Evolutionary conservation across 2,329 filamentous ascomycete species (phyloP).

Genomic region (Talaromyces funiculosus): DNA sequence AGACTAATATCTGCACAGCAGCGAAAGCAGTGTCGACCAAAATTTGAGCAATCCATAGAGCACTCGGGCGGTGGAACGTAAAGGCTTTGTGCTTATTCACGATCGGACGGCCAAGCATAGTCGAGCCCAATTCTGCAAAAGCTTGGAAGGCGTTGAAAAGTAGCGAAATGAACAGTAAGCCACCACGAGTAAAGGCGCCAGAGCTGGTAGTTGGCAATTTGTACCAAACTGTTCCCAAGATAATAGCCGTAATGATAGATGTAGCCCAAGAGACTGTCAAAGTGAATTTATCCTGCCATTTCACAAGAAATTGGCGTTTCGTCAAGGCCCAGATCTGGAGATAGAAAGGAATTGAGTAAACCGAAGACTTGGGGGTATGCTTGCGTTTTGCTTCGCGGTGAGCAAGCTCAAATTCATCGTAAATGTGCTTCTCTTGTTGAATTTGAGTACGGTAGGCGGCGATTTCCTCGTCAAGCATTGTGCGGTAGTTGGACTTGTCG

Average conservation of each 20-base stretch:
- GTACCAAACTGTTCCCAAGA: slow-evolving; percentile 74
- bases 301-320: slow-evolving; percentile 77
- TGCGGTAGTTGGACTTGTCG: slow-evolving; percentile 56
- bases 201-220: slow-evolving; percentile 58
- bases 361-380: slow-evolving; percentile 63
- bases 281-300: slow-evolving; percentile 79
- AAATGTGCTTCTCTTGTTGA: slow-evolving; percentile 58
- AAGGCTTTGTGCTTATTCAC: slow-evolving; percentile 81
- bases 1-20: slow-evolving; percentile 63
- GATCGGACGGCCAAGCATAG: slow-evolving; percentile 70
- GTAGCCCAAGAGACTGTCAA: slow-evolving; percentile 67
- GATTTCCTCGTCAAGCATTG: slow-evolving; percentile 61
- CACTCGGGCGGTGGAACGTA: slow-evolving; percentile 75
- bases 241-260: slow-evolving; percentile 67
- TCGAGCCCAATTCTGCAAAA: slow-evolving; percentile 68
- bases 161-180: slow-evolving; percentile 72
- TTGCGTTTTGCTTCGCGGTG: slow-evolving; percentile 57
- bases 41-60: slow-evolving; percentile 78
- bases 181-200: slow-evolving; percentile 74
- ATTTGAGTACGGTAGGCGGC: slow-evolving; percentile 60
- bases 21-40: slow-evolving; percentile 71
- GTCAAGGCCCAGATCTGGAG: slow-evolving; percentile 77
- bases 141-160: slow-evolving; percentile 86
- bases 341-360: slow-evolving; percentile 79
- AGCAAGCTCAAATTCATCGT: slow-evolving; percentile 57